Percentiles rank a stretch among this genome's conserved stretches.
Evolutionary conservation across 495 filamentous ascomycete species (phyloP).

Genomic region (Ascodesmis nigricans): DNA sequence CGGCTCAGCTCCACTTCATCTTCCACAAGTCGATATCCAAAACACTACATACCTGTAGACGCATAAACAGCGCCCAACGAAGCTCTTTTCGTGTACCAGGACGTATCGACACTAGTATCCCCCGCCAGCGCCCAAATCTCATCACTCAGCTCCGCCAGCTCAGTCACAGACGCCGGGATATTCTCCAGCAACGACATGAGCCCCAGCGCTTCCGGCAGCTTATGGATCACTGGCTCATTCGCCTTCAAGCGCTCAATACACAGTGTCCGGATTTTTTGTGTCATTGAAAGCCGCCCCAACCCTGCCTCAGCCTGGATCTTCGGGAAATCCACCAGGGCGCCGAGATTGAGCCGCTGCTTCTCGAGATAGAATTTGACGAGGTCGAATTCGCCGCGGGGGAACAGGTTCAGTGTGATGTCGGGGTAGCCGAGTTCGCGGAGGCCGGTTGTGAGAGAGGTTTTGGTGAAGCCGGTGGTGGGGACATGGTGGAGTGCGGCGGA

Average conservation of each 20-base stretch:
- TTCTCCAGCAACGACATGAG: conserved; percentile 64
- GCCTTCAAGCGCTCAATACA: conserved; percentile 49
- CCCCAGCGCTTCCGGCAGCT: conserved; percentile 80
- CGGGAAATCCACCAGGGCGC: background rate
- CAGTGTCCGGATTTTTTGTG: conserved; percentile 37
- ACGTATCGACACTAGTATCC: conserved; percentile 55
- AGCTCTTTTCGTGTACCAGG: conserved; percentile 80
- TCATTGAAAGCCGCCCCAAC: conserved; percentile 11
- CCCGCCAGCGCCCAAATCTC: conserved; percentile 75
- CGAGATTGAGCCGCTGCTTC: conserved; percentile 28
- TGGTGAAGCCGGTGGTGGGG: conserved; percentile 61
- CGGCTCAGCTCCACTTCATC: background rate
- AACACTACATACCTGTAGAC: conserved; percentile 27
- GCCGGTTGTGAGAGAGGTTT: conserved; percentile 45
- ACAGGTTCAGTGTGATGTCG: conserved; percentile 60
- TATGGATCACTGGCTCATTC: conserved; percentile 43
- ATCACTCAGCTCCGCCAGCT: conserved; percentile 59
- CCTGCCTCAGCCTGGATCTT: conserved; percentile 7
- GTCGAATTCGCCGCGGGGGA: conserved; percentile 58
- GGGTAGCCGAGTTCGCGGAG: conserved; percentile 66
- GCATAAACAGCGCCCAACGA: conserved; percentile 62
- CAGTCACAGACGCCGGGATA: conserved; percentile 50
- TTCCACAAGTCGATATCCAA: background rate
- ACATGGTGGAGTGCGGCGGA: conserved; percentile 57
- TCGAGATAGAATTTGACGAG: conserved; percentile 66